Evolutionary conservation across 495 filamentous ascomycete species (phyloP).

Genomic region (Aspergillus mulundensis): DNA sequence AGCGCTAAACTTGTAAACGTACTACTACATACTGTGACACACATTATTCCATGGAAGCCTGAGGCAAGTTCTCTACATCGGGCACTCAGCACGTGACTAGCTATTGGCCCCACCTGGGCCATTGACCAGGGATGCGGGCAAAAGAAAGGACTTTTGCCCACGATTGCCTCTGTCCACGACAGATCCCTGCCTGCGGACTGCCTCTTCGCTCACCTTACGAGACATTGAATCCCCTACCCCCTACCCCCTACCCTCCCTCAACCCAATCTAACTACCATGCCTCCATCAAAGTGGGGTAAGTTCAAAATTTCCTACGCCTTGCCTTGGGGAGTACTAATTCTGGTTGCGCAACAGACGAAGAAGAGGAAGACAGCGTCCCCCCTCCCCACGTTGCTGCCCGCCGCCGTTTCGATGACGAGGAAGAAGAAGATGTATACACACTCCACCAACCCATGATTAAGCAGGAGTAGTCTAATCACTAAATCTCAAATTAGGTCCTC

Average conservation of each 20-base stretch:
- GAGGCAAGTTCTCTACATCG: not conserved
- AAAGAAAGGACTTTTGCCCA: slow-evolving; percentile 10
- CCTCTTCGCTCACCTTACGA: not conserved
- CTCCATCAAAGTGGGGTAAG: slow-evolving; percentile 51
- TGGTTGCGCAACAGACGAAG: slow-evolving; percentile 50
- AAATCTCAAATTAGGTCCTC: slow-evolving; percentile 52
- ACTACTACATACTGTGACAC: not conserved
- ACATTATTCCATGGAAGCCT: not conserved
- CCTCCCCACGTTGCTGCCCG: slow-evolving; percentile 59
- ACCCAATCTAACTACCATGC: slow-evolving; percentile 31
- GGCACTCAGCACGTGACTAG: slow-evolving; percentile 13
- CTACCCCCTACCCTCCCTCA: slow-evolving; percentile 8
- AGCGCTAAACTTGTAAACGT: no score
- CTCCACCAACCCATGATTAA: not conserved
- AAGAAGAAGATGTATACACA: slow-evolving; percentile 76
- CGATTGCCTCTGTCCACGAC: slow-evolving; percentile 8
- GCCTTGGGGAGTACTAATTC: slow-evolving; percentile 4
- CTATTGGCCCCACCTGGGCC: slow-evolving; percentile 18
- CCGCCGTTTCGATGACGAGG: slow-evolving; percentile 85
- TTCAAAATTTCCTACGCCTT: slow-evolving; percentile 17
- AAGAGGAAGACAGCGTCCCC: slow-evolving; percentile 62
- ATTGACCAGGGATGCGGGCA: slow-evolving; percentile 7
- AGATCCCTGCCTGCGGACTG: not conserved
- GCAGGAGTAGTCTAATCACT: not conserved
- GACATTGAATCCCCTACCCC: not conserved